phyloP scores from a whole-genome alignment of 257 asterid genomes.

The Solanum ossicruentum region DNA sequence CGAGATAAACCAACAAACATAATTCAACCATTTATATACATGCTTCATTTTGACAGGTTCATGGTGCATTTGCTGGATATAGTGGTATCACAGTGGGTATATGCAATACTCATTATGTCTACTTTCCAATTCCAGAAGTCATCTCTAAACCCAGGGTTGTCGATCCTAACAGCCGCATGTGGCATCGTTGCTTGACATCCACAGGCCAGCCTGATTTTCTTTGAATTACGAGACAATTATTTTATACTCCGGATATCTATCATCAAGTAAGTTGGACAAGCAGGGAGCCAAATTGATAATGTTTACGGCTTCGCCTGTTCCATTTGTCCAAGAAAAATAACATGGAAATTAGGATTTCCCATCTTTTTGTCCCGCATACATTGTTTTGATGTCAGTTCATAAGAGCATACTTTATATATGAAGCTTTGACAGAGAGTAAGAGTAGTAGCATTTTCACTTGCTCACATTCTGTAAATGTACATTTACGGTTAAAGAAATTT shows the following conservation, averaged over 20 bases:
- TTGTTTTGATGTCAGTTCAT: constrained; percentile 6
- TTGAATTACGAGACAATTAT: constrained; percentile 7
- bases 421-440: background rate
- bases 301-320: background rate
- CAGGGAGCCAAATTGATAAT: constrained; percentile 4
- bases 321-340: constrained; percentile 11
- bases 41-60: constrained; percentile 45
- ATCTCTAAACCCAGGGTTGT: constrained; percentile 55
- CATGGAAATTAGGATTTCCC: background rate
- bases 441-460: background rate
- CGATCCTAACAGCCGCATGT: constrained; percentile 93
- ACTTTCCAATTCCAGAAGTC: constrained; percentile 88
- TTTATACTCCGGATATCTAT: background rate
- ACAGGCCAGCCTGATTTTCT: constrained; percentile 94
- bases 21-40: background rate
- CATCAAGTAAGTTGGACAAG: constrained; percentile 6
- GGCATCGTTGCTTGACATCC: constrained; percentile 99
- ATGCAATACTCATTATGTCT: constrained; percentile 90
- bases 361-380: constrained; percentile 14
- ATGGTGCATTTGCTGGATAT: constrained; percentile 95
- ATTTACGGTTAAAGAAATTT: background rate
- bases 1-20: too few relatives aligned
- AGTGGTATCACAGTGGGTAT: constrained; percentile 93
- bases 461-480: background rate
- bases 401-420: constrained; percentile 1